Base-by-base conservation (phyloP, 257 asterid species). In the Rauvolfia tetraphylla region DNA sequence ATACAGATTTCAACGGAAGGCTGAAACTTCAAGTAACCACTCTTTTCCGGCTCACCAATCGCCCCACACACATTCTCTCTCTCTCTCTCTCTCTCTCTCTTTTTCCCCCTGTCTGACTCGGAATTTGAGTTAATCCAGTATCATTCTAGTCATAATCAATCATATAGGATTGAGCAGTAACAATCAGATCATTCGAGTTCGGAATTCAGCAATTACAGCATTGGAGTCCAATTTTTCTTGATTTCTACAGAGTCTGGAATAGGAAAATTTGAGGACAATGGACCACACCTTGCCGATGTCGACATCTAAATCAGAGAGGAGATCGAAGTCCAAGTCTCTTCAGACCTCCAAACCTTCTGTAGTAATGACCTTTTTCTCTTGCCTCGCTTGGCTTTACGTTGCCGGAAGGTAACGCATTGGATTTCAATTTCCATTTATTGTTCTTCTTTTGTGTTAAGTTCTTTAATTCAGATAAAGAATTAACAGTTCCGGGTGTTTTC, bases 331-430 rank as follows among this genome's bases (percentile, higher is more conserved):
- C 3, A 91, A 91, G 86, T 75, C 81, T 53, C 22, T 25, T 53
- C 92, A 88, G 73, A 78, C 96, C 54, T 89, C 97, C 0, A 90
- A 83, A 77, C 84, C 96, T 74, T 90, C 97, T 72, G 71, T 92
- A 9, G 23, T 92, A 0, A 41, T 93, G 89, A 88, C 85, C 29
- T 89, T 93, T 75, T 81, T 91, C 49, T 89, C 97, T 48, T 91
- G 97, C 89, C 75, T 93, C 76, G 97, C 97, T 67, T 93, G 98
- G 92, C 93, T 92, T 71, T 93, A 93, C 81, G 84, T 93, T 29
- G 96, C 97, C 41, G 98, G 98, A 78, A 84, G 98, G 98, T 90
- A 71, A 18, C 66, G 7, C 73, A 61, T 79, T 61, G 29, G 38
- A 49, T 38, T 20, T 73, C 34, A n/a, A 41, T 70, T 72, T 69